phyloP scores from a whole-genome alignment of 1,139 yeast genomes.

The Sugiyamaella castrensis region DNA sequence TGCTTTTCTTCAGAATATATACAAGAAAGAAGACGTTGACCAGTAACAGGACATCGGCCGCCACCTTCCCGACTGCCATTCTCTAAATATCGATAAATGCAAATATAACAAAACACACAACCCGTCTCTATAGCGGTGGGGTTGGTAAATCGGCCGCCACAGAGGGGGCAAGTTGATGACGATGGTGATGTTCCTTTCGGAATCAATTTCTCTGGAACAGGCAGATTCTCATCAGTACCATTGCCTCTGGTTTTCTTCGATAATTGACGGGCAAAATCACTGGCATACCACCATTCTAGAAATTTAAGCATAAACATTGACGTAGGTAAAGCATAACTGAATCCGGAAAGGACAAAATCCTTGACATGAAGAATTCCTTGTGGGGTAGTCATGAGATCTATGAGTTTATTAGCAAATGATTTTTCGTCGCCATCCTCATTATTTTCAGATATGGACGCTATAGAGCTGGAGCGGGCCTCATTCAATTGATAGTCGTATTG shows the following conservation, averaged over 20 bases:
- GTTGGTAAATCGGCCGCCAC: conserved; percentile 60
- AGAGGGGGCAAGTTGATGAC: conserved; percentile 59
- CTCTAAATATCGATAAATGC: conserved; percentile 67
- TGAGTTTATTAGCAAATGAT: conserved; percentile 17
- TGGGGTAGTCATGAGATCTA: conserved; percentile 24
- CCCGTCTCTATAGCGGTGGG: conserved; percentile 94
- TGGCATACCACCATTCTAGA: conserved; percentile 92
- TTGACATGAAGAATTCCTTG: conserved; percentile 32
- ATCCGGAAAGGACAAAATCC: conserved; percentile 37
- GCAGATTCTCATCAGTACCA: conserved; percentile 44
- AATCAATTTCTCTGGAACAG: conserved; percentile 46
- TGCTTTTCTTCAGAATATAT: conserved; percentile 54
- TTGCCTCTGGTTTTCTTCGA: conserved; percentile 54
- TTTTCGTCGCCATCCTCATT: conserved; percentile 13
- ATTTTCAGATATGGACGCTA: conserved; percentile 9
- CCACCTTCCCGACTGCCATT: conserved; percentile 47
- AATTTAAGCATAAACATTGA: conserved; percentile 83
- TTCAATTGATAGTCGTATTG: conserved; percentile 58
- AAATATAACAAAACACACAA: conserved; percentile 81
- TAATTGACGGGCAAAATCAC: conserved; percentile 66
- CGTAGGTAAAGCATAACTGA: conserved; percentile 61
- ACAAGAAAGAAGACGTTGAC: conserved; percentile 69
- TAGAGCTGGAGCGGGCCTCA: conserved; percentile 16
- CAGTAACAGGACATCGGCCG: conserved; percentile 86
- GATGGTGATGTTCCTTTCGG: not conserved